phyloP scores from a whole-genome alignment of 75 land plant genomes.

The Cupressus sempervirens region DNA sequence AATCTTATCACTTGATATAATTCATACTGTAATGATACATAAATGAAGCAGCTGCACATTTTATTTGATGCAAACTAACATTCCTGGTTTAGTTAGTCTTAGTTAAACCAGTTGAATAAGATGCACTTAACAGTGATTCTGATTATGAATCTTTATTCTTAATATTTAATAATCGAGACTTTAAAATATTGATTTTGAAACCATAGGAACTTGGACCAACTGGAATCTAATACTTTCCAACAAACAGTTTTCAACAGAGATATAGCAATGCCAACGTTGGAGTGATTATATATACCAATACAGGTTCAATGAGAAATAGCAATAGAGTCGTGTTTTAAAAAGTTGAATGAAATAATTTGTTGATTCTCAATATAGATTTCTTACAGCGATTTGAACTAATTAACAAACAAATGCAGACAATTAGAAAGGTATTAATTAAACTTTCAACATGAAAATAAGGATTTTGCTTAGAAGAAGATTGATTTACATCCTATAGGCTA shows the following conservation, averaged over 20 bases:
- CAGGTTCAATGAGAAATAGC: neutral
- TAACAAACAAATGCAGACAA: neutral
- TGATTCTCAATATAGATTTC: neutral
- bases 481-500: slow-evolving; percentile 6
- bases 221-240: neutral
- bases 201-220: neutral
- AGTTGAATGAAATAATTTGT: neutral
- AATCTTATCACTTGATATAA: neutral
- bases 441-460: neutral
- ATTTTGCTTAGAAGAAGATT: neutral
- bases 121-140: neutral
- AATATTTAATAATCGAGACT: neutral
- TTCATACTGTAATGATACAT: neutral
- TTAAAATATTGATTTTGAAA: neutral
- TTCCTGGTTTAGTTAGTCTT: neutral
- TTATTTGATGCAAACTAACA: neutral
- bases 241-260: neutral
- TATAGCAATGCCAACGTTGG: neutral
- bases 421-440: neutral
- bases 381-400: neutral
- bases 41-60: neutral
- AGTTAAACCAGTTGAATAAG: neutral
- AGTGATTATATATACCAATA: neutral
- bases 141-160: neutral
- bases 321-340: neutral